phyloP scores from a whole-genome alignment of 306 rosid species.

The Cicer arietinum region DNA sequence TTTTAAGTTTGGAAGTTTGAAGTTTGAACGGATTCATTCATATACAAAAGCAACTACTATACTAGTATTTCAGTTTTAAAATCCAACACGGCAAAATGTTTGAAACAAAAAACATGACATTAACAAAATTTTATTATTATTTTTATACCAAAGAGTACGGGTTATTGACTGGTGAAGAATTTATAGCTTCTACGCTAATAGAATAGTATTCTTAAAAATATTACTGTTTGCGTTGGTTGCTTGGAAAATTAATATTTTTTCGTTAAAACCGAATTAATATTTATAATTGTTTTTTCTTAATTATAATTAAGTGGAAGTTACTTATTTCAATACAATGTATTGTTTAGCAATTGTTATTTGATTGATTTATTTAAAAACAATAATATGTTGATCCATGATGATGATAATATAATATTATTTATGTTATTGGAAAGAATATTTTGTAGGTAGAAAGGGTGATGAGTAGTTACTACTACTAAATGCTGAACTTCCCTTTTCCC shows the following conservation, averaged over 20 bases:
- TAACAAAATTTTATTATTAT: background rate
- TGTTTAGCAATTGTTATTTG: too few species aligned
- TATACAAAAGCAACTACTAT: background rate
- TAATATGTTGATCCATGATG: too few species aligned
- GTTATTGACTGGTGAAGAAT: conserved; percentile 36
- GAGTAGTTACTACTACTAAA: too few species aligned
- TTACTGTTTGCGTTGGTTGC: conserved; percentile 41
- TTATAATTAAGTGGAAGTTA: too few species aligned
- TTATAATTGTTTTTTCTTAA: background rate
- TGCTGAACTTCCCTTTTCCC: too few species aligned
- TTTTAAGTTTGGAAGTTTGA: background rate
- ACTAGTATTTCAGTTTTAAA: background rate
- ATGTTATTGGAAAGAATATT: too few species aligned
- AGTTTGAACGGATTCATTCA: conserved; percentile 14
- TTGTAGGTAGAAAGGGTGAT: too few species aligned
- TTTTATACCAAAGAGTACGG: conserved; percentile 18
- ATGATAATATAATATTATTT: too few species aligned
- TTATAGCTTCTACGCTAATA: conserved; percentile 28
- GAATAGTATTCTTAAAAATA: conserved; percentile 37
- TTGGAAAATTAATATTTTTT: conserved; percentile 16
- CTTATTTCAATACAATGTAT: too few species aligned
- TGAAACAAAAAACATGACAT: background rate
- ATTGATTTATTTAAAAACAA: too few species aligned
- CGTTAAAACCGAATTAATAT: background rate
- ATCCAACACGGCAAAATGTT: conserved; percentile 29